Evolutionary conservation across 129 eudicot genomes (phyloP).

Genomic region (Escallonia rubra): DNA sequence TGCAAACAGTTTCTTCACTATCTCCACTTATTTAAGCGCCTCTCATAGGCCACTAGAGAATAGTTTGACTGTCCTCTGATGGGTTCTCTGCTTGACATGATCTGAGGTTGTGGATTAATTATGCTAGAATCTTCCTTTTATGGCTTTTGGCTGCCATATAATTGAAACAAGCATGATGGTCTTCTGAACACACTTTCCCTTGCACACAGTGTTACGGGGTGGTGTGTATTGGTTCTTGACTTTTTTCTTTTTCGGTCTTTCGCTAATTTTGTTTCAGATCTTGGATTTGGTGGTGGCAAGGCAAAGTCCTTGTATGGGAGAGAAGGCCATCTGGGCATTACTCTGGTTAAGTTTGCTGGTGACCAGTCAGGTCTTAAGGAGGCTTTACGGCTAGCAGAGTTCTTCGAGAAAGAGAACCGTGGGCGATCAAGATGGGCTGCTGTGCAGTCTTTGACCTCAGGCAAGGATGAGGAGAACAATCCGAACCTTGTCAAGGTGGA

Average conservation of each 20-base stretch:
- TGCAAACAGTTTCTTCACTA: too few relatives aligned
- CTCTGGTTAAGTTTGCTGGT: slow-evolving; percentile 55
- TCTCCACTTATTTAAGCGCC: too few relatives aligned
- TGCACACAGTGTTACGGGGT: too few relatives aligned
- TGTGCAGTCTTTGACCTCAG: slow-evolving; percentile 33
- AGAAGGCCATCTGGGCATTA: slow-evolving; percentile 84
- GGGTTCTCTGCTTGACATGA: too few relatives aligned
- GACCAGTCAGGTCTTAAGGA: slow-evolving; percentile 72
- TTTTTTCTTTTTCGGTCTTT: slow-evolving; percentile 3
- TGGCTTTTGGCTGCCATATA: too few relatives aligned
- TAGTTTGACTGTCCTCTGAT: too few relatives aligned
- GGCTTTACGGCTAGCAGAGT: slow-evolving; percentile 61
- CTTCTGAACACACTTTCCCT: too few relatives aligned
- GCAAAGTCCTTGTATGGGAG: slow-evolving; percentile 74
- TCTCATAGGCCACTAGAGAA: too few relatives aligned
- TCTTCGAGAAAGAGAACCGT: slow-evolving; percentile 65
- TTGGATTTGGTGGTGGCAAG: slow-evolving; percentile 73
- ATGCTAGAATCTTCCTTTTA: too few relatives aligned
- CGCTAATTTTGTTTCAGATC: slow-evolving; percentile 45
- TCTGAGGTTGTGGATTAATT: too few relatives aligned
- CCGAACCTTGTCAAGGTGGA: slow-evolving; percentile 69
- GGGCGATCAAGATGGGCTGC: slow-evolving; percentile 71
- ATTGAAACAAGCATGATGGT: too few relatives aligned
- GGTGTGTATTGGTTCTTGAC: not conserved
- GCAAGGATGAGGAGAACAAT: slow-evolving; percentile 63